Base-by-base conservation (phyloP, 768 basidiomycete genomes). In the Suillus subalutaceus region DNA sequence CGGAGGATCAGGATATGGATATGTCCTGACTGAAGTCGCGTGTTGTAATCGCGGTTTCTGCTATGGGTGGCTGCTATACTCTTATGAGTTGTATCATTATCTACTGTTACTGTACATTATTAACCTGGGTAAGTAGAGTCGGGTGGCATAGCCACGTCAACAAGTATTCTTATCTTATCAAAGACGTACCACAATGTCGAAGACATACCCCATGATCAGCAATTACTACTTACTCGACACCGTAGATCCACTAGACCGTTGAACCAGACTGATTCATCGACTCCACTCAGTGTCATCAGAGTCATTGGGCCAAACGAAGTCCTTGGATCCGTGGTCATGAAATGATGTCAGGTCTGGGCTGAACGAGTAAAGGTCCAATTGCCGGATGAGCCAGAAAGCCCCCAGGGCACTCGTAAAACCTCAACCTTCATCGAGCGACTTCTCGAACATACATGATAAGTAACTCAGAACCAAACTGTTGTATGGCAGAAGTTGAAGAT, bases 1-100 rank as follows among this genome's bases (percentile, higher is more conserved):
- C 50, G 46, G 66, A 53, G 48, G 56, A 59, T 37, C 70, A 48
- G 37, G 76, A 70, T 35, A 77, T 75, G 77, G 77, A 77, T 48
- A 23, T 71, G 32, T 72, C 71, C 5, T 77, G 63, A 67, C 6
- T 13, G 15, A 58, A 58, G 37, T 59, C 16, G 30, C 53, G 16
- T 55, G 55, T 6, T 56, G 20, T 37, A 3, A 56, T 35, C 18
- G 32, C 30, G 6, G 10, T 30, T 60, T 59, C 40, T 59, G 26
- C 38, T 26, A 26, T 59, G 57, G 35, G 23, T 59, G 20, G 32
- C 23, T 59, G 40, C 6, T 20, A 41, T 20, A 3, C 58, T 43
- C 6, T 60, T 43, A 32, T 60, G 35, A 38, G 40, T 30, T 59
- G 58, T 59, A 41, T 59, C 16, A 5, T 60, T 30, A 43, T 60